phyloP scores from a whole-genome alignment of 805 yeast genomes.

The Jamesozyma hellenica region DNA sequence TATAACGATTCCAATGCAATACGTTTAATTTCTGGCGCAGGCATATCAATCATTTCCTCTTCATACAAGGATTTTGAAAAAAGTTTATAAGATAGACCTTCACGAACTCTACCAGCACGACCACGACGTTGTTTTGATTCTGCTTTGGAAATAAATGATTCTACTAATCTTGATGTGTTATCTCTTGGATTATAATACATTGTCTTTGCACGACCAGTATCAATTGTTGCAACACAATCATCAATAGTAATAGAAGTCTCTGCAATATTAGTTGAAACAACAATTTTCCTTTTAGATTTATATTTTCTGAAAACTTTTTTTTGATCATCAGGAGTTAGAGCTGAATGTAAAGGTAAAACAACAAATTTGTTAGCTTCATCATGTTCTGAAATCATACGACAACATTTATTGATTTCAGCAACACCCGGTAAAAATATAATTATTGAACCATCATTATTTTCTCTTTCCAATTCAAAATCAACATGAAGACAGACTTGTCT shows the following conservation, averaged over 20 bases:
- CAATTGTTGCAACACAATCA: constrained; percentile 87
- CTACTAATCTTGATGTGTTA: constrained; percentile 62
- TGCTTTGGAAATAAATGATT: constrained; percentile 82
- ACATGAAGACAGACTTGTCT: constrained; percentile 44
- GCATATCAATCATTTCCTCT: constrained; percentile 52
- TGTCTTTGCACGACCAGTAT: constrained; percentile 76
- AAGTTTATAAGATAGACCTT: constrained; percentile 73
- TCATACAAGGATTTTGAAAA: constrained; percentile 56
- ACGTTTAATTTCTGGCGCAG: constrained; percentile 82
- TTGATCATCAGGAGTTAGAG: constrained; percentile 74
- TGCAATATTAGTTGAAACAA: constrained; percentile 88
- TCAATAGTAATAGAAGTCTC: constrained; percentile 96
- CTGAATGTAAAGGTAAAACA: constrained; percentile 77
- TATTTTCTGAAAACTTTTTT: constrained; percentile 57
- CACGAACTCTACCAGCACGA: constrained; percentile 92
- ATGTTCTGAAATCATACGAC: constrained; percentile 17
- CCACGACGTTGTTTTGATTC: constrained; percentile 89
- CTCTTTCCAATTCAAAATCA: constrained; percentile 37
- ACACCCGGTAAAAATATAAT: constrained; percentile 85
- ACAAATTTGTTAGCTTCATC: constrained; percentile 25
- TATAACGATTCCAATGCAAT: constrained; percentile 76
- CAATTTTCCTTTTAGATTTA: constrained; percentile 59
- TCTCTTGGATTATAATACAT: constrained; percentile 58
- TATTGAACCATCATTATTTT: constrained; percentile 55
- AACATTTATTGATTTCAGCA: constrained; percentile 66